These are phyloP conservation scores for Murraya koenigii DNA, from an alignment of 345 rosid species.

Conservation along the genomic window DNA sequence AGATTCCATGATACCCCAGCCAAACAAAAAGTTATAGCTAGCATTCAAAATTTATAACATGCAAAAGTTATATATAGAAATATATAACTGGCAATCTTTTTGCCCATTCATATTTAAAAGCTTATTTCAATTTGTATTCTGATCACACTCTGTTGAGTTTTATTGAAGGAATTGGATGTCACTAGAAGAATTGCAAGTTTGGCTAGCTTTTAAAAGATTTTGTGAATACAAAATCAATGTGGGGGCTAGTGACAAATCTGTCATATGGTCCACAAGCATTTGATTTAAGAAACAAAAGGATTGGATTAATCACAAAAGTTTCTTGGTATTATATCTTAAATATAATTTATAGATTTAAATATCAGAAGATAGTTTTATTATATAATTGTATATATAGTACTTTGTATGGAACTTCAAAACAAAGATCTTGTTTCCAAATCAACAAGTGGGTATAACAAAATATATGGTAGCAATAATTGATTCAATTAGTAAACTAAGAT, in stretches of 20 bases:
- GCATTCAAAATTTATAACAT: neutral
- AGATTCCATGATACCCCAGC: neutral
- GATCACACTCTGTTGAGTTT: no score
- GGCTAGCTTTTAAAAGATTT: neutral
- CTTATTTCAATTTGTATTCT: no score
- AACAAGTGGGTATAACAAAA: neutral
- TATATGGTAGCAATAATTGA: neutral
- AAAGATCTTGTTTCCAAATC: neutral
- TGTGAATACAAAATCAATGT: neutral
- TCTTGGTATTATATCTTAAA: neutral
- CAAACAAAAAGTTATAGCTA: neutral
- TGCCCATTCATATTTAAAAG: no score
- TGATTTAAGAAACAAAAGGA: neutral
- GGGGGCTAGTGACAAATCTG: neutral
- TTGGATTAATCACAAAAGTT: neutral
- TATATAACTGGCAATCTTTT: no score
- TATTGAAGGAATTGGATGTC: no score
- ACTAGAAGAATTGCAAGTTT: no score
- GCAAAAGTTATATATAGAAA: neutral
- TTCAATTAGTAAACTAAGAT: neutral
- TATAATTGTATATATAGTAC: no score
- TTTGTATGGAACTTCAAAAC: neutral
- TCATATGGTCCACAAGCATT: conserved; percentile 3
- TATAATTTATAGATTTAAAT: no score
- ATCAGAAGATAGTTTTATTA: neutral